Percentiles rank a stretch among this genome's conserved stretches.
These are phyloP conservation scores for Starmerella tilneyi DNA, from an alignment of 805 yeast genomes.

Conservation along the genomic window DNA sequence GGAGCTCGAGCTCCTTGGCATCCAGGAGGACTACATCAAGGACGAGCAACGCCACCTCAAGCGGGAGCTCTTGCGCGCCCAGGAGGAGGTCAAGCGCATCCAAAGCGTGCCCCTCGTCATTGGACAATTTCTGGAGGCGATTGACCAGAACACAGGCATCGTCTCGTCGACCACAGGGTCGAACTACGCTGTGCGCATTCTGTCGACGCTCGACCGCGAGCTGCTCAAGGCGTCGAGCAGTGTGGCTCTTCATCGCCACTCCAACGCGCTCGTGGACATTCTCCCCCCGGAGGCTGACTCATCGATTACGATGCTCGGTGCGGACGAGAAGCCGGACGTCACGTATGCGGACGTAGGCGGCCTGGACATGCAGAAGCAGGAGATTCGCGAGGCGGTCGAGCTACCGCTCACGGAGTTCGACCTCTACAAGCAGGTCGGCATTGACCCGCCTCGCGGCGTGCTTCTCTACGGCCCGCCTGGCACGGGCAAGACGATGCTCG, in stretches of 20 bases:
- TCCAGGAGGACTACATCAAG: slow-evolving; percentile 94
- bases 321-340: slow-evolving; percentile 89
- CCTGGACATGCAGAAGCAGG: slow-evolving; percentile 97
- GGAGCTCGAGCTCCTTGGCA: slow-evolving; percentile 67
- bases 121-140: slow-evolving; percentile 96
- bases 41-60: slow-evolving; percentile 96
- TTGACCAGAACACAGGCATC: slow-evolving; percentile 91
- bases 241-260: slow-evolving; percentile 96
- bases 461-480: slow-evolving; percentile 99
- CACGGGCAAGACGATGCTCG: slow-evolving; percentile 98
- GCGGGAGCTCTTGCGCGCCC: slow-evolving; percentile 89
- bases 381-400: slow-evolving; percentile 96
- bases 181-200: slow-evolving; percentile 87
- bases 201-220: slow-evolving; percentile 91
- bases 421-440: slow-evolving; percentile 92
- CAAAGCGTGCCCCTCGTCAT: slow-evolving; percentile 96
- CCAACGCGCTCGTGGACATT: slow-evolving; percentile 93
- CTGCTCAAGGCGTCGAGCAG: slow-evolving; percentile 87
- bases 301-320: slow-evolving; percentile 86
- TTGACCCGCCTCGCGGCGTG: slow-evolving; percentile 98
- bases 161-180: slow-evolving; percentile 97
- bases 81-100: slow-evolving; percentile 95
- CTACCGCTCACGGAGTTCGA: slow-evolving; percentile 93
- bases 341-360: slow-evolving; percentile 98
- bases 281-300: slow-evolving; percentile 98